A percentile compares a stretch with the other conserved stretches of the same genome.
Evolutionary conservation across 805 yeast species (phyloP).

Genomic region (Candida ulmi): DNA sequence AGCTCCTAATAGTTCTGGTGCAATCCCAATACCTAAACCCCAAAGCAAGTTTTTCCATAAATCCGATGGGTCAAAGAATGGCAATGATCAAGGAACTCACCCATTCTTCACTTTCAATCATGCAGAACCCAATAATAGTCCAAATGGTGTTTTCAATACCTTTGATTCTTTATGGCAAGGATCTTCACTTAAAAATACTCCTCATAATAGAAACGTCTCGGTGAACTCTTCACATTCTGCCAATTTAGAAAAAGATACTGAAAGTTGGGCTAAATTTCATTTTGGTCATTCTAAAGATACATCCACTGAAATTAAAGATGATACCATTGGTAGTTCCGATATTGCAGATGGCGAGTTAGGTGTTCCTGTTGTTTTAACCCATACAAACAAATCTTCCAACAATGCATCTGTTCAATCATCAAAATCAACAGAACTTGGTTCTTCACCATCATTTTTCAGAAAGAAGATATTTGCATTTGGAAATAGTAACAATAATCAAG

Average conservation of each 20-base stretch:
- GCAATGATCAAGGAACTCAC: background rate
- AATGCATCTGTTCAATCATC: slow-evolving; percentile 11
- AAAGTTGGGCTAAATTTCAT: slow-evolving; percentile 16
- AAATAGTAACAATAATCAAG: slow-evolving; percentile 2
- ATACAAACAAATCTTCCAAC: slow-evolving; percentile 17
- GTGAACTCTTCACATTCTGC: slow-evolving; percentile 7
- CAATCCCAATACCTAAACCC: slow-evolving; percentile 5
- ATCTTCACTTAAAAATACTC: background rate
- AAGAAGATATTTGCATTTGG: slow-evolving; percentile 33
- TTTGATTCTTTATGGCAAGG: slow-evolving; percentile 15
- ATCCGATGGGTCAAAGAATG: slow-evolving; percentile 3
- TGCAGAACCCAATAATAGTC: background rate
- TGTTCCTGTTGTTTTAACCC: slow-evolving; percentile 11
- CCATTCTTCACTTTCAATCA: slow-evolving; percentile 1
- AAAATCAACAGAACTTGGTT: slow-evolving; percentile 17
- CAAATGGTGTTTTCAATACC: slow-evolving; percentile 5
- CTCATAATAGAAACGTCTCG: slow-evolving; percentile 13
- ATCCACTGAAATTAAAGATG: background rate
- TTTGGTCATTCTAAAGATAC: background rate
- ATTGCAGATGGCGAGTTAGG: slow-evolving; percentile 7
- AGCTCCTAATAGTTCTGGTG: background rate
- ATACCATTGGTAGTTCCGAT: background rate
- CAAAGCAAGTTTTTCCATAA: slow-evolving; percentile 22
- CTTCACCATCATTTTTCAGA: slow-evolving; percentile 34
- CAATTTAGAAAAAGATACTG: slow-evolving; percentile 10